Conservation (phyloP, 148 eudicot genomes). For the Persicaria tinctoria region DNA sequence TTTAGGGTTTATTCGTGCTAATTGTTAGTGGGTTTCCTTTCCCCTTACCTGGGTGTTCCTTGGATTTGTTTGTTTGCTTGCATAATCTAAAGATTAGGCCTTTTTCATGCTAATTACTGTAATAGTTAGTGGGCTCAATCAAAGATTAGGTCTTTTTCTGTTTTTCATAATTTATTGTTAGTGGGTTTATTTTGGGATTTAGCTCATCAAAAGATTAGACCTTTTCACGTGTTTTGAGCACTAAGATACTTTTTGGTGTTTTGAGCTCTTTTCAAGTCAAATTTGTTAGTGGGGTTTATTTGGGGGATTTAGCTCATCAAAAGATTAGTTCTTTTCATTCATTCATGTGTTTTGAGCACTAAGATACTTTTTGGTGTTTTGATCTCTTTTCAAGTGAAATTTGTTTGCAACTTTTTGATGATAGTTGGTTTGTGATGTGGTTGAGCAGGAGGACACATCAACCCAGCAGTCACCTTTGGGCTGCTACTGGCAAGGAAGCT, state of each 20-base stretch:
- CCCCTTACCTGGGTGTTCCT: too few relatives aligned
- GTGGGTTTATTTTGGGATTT: too few relatives aligned
- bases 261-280: neutral
- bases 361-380: neutral
- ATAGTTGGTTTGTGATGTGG: neutral
- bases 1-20: neutral
- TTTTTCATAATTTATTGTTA: too few relatives aligned
- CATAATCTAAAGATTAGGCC: too few relatives aligned
- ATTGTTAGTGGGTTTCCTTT: neutral
- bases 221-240: too few relatives aligned
- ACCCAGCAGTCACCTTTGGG: constrained; percentile 90
- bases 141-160: too few relatives aligned
- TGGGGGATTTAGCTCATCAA: too few relatives aligned
- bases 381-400: neutral
- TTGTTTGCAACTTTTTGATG: neutral
- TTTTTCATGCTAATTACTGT: too few relatives aligned
- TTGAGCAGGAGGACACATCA: constrained; percentile 79
- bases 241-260: neutral
- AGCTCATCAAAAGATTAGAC: too few relatives aligned
- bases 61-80: neutral
- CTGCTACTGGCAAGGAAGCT: constrained; percentile 74
- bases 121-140: too few relatives aligned
- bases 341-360: too few relatives aligned
- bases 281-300: neutral
- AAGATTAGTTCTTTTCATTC: too few relatives aligned